phyloP scores from a whole-genome alignment of 805 yeast species.

The Brettanomyces nanus region DNA sequence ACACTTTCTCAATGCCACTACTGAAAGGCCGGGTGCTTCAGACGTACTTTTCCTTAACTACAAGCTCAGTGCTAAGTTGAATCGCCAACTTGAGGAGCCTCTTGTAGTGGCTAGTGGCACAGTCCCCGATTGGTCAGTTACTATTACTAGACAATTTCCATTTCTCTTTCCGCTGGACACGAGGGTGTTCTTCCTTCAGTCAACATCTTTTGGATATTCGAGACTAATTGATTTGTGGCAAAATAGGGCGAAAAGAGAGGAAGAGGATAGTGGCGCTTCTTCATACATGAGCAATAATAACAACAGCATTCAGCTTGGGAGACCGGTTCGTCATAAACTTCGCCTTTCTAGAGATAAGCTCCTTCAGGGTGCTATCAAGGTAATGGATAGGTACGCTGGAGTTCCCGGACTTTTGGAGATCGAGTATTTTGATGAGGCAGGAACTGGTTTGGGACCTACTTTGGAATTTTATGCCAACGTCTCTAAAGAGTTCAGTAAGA shows the following conservation, averaged over 20 bases:
- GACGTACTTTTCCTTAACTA: constrained; percentile 52
- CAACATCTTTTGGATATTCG: constrained; percentile 88
- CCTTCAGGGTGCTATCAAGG: constrained; percentile 70
- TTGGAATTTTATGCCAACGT: constrained; percentile 82
- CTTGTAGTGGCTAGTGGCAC: constrained; percentile 79
- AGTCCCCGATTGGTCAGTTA: constrained; percentile 77
- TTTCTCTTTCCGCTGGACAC: constrained; percentile 82
- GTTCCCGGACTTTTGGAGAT: constrained; percentile 80
- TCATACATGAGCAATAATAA: constrained; percentile 16
- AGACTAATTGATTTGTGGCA: constrained; percentile 78
- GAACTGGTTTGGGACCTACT: constrained; percentile 97
- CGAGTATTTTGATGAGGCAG: constrained; percentile 84
- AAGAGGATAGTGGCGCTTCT: constrained; percentile 18
- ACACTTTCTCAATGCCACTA: constrained; percentile 29
- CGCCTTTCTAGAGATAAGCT: constrained; percentile 64
- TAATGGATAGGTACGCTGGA: constrained; percentile 66
- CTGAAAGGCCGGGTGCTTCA: constrained; percentile 20
- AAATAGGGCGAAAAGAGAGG: constrained; percentile 34
- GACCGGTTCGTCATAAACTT: constrained; percentile 72
- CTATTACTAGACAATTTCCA: constrained; percentile 65
- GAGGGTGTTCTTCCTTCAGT: constrained; percentile 66
- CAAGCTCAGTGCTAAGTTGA: constrained; percentile 78
- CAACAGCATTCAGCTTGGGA: constrained; percentile 43
- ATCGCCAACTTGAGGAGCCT: constrained; percentile 84
- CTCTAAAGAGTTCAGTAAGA: constrained; percentile 62